A percentile compares a stretch with the other conserved stretches of the same genome.
Evolutionary conservation across 2,329 filamentous ascomycete genomes (phyloP).

Genomic region (Elsinoe perseae): DNA sequence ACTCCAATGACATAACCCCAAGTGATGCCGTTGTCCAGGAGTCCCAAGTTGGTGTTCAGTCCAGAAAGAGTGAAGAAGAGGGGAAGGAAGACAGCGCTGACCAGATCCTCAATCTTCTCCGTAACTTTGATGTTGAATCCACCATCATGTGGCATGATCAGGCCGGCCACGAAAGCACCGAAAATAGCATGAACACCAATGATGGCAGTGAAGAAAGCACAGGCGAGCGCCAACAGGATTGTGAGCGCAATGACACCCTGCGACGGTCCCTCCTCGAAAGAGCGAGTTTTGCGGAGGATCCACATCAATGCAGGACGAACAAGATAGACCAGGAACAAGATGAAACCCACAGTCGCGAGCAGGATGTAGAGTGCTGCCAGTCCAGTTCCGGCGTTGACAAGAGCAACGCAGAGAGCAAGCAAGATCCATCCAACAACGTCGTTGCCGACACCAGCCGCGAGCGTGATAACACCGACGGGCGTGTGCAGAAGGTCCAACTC

Average conservation of each 20-base stretch:
- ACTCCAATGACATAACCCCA: slow-evolving; percentile 89
- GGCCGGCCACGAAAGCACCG: slow-evolving; percentile 78
- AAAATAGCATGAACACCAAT: slow-evolving; percentile 95
- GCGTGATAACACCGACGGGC: slow-evolving; percentile 75
- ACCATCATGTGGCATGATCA: slow-evolving; percentile 84
- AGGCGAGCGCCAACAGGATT: slow-evolving; percentile 66
- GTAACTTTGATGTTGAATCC: slow-evolving; percentile 87
- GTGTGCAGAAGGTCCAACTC: slow-evolving; percentile 80
- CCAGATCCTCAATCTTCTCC: slow-evolving; percentile 89
- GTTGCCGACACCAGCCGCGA: slow-evolving; percentile 87
- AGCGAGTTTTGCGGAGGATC: slow-evolving; percentile 64
- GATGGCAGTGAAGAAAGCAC: slow-evolving; percentile 79
- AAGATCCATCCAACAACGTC: slow-evolving; percentile 89
- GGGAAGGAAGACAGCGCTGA: slow-evolving; percentile 74
- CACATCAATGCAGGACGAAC: slow-evolving; percentile 69
- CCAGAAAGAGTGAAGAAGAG: slow-evolving; percentile 92
- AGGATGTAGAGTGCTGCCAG: slow-evolving; percentile 79
- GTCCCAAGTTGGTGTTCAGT: slow-evolving; percentile 75
- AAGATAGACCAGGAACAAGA: slow-evolving; percentile 63
- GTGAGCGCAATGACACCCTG: slow-evolving; percentile 79
- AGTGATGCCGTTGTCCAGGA: slow-evolving; percentile 70
- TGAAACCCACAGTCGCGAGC: slow-evolving; percentile 65
- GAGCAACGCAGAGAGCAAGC: slow-evolving; percentile 81
- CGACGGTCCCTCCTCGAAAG: slow-evolving; percentile 78
- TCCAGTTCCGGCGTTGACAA: slow-evolving; percentile 80